Percentiles rank a stretch among this genome's conserved stretches.
phyloP scores from a whole-genome alignment of 495 filamentous ascomycete species.

The Hyaloscypha finlandica region DNA sequence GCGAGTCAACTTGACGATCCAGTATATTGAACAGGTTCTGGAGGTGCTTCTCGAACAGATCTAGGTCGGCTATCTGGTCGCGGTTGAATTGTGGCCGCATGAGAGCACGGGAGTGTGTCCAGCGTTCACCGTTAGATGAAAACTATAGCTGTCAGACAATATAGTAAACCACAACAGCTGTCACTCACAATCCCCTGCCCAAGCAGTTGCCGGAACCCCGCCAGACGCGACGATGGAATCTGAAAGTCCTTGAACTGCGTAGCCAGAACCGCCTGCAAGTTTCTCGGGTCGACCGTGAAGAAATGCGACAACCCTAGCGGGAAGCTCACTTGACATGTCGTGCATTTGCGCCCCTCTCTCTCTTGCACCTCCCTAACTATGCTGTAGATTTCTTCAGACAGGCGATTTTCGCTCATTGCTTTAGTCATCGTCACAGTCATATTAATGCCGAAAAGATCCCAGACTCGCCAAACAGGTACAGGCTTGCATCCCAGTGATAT shows the following conservation, averaged over 20 bases:
- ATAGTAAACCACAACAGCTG: no score
- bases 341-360: slow-evolving; percentile 3
- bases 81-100: slow-evolving; percentile 43
- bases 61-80: slow-evolving; percentile 39
- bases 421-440: background rate
- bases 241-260: slow-evolving; percentile 63
- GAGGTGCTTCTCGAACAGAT: slow-evolving; percentile 51
- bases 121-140: slow-evolving; percentile 62
- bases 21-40: slow-evolving; percentile 37
- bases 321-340: background rate
- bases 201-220: slow-evolving; percentile 49
- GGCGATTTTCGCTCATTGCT: background rate
- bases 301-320: background rate
- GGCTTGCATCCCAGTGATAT: background rate
- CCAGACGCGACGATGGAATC: slow-evolving; percentile 48
- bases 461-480: slow-evolving; percentile 1
- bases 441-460: slow-evolving; percentile 4
- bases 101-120: slow-evolving; percentile 48
- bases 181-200: slow-evolving; percentile 1
- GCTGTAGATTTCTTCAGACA: background rate
- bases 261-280: slow-evolving; percentile 61
- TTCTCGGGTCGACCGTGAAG: slow-evolving; percentile 30
- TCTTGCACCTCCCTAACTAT: background rate
- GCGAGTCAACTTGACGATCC: slow-evolving; percentile 11
- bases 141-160: slow-evolving; percentile 63